These are phyloP conservation scores for Capsicum rhomboideum DNA, from an alignment of 257 asterid genomes.

Conservation along the genomic window DNA sequence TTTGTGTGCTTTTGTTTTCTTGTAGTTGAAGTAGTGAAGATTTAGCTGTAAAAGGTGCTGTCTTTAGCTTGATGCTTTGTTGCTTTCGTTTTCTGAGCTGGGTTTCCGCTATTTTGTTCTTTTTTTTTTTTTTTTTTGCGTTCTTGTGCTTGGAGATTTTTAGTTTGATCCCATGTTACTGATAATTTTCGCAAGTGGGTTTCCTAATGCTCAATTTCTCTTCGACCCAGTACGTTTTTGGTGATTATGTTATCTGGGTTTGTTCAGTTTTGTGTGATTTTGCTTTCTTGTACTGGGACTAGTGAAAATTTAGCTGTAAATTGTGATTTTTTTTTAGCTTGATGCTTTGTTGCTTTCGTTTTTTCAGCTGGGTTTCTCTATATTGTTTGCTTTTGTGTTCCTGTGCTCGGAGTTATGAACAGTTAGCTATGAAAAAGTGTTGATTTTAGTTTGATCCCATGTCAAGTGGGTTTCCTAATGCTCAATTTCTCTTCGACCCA, in stretches of 20 bases:
- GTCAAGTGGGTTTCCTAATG: background rate
- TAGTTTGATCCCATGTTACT: conserved; percentile 1
- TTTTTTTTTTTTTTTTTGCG: background rate
- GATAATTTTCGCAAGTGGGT: too few relatives aligned
- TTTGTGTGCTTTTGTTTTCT: background rate
- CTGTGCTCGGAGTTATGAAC: background rate
- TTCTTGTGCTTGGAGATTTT: background rate
- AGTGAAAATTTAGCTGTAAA: background rate
- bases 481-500: too few relatives aligned
- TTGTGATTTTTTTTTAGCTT: background rate
- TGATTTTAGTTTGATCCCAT: background rate
- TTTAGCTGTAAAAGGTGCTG: background rate
- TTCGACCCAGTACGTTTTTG: background rate
- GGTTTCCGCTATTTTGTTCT: background rate
- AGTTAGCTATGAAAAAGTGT: background rate
- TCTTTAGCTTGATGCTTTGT: conserved; percentile 4
- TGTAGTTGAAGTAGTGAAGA: background rate
- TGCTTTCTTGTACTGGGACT: too few relatives aligned
- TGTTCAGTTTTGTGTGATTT: too few relatives aligned
- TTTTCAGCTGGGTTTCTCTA: background rate
- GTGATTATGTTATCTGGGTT: too few relatives aligned
- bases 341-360: background rate
- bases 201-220: too few relatives aligned
- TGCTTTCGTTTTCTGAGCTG: too few relatives aligned
- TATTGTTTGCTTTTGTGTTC: background rate